Evolutionary conservation across 2,329 filamentous ascomycete genomes (phyloP).

Genomic region (Zarea fungicola): DNA sequence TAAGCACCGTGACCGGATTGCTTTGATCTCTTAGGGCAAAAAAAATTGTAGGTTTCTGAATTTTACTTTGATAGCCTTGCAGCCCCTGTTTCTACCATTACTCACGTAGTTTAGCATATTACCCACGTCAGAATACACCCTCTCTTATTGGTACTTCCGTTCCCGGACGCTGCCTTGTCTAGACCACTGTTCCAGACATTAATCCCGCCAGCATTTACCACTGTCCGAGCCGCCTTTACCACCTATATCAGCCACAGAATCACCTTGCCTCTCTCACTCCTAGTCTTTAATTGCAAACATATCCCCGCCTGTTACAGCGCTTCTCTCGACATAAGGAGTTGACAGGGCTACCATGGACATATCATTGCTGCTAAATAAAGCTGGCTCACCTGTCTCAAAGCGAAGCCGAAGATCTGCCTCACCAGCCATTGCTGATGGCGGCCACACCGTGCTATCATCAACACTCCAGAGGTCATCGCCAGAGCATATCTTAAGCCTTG

Average conservation of each 20-base stretch:
- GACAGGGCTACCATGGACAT: slow-evolving; percentile 12
- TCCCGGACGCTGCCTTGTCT: no score
- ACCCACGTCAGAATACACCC: not conserved
- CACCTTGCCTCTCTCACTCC: no score
- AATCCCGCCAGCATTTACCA: no score
- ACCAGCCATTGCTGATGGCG: slow-evolving; percentile 10
- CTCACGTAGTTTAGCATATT: not conserved
- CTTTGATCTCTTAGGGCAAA: no score
- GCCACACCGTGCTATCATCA: slow-evolving; percentile 10
- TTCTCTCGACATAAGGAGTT: no score
- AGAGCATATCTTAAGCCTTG: slow-evolving; percentile 9
- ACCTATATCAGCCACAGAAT: no score
- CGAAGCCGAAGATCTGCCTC: slow-evolving; percentile 8
- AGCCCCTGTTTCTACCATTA: not conserved
- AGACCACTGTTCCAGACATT: no score
- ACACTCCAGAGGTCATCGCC: slow-evolving; percentile 13
- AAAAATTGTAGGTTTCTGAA: slow-evolving; percentile 1
- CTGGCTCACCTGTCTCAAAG: slow-evolving; percentile 1
- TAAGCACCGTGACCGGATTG: no score
- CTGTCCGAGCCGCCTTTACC: no score
- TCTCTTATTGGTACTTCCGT: not conserved
- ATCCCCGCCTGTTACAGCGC: no score
- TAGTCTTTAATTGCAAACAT: no score
- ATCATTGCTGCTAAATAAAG: slow-evolving; percentile 11
- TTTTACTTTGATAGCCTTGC: not conserved